These are phyloP conservation scores for Anthracocystis panici-leucophaei DNA, from an alignment of 1,284 basidiomycete genomes.

Conservation along the genomic window DNA sequence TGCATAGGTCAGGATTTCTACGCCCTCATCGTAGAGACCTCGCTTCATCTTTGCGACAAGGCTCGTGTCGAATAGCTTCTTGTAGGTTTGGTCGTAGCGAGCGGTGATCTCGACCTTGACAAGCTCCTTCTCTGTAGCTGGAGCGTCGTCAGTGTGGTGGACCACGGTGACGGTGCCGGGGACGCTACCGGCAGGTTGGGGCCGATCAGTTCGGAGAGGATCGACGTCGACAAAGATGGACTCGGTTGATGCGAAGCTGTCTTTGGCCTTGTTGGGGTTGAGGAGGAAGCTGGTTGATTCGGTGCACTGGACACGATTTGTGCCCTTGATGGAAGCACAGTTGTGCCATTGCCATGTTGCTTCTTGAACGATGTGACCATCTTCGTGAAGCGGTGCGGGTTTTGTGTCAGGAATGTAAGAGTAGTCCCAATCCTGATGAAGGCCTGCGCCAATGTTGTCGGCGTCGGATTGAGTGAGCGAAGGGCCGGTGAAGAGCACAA, in stretches of 20 bases:
- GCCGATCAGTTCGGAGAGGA: constrained; percentile 34
- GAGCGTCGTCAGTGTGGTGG: constrained; percentile 25
- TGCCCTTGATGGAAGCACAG: constrained; percentile 46
- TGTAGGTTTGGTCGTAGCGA: constrained; percentile 51
- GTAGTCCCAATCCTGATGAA: constrained; percentile 52
- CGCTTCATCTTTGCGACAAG: constrained; percentile 58
- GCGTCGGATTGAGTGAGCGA: constrained; percentile 15
- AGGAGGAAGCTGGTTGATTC: constrained; percentile 43
- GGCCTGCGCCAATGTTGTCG: constrained; percentile 22
- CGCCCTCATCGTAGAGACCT: constrained; percentile 53
- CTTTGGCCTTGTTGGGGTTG: constrained; percentile 45
- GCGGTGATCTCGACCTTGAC: constrained; percentile 59
- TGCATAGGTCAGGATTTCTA: constrained; percentile 55
- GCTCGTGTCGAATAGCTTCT: constrained; percentile 48
- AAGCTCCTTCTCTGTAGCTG: constrained; percentile 33
- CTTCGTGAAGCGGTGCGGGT: constrained; percentile 54
- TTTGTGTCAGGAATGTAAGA: constrained; percentile 34
- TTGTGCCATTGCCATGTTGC: constrained; percentile 52
- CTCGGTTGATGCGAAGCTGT: constrained; percentile 50
- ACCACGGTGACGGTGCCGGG: constrained; percentile 44
- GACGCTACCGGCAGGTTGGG: constrained; percentile 40
- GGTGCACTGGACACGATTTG: constrained; percentile 39
- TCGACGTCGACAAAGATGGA: constrained; percentile 56
- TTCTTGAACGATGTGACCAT: constrained; percentile 50
- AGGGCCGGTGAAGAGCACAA: constrained; percentile 56